A percentile compares a stretch with the other conserved stretches of the same genome.
Evolutionary conservation across 2,329 filamentous ascomycete genomes (phyloP).

Genomic region (Neopestalotiopsis sp.): DNA sequence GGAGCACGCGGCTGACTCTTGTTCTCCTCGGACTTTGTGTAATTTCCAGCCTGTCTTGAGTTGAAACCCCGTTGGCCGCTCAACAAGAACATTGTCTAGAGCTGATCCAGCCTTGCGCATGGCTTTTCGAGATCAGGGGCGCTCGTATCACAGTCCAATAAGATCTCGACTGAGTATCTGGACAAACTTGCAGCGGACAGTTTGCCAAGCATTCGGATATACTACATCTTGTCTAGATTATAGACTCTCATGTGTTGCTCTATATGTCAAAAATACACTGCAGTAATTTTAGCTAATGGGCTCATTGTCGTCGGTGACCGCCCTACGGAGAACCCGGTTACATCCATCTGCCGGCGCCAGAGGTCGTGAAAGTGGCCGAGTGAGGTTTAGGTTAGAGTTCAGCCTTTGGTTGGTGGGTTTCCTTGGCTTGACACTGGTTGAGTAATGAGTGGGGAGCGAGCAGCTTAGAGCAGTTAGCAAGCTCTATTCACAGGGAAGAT

Average conservation of each 20-base stretch:
- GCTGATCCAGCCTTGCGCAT: not conserved
- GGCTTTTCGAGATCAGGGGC: not conserved
- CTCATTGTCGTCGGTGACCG: not conserved
- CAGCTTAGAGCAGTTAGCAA: not conserved
- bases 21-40: not conserved
- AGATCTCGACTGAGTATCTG: not conserved
- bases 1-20: conserved; percentile 1
- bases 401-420: not conserved
- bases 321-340: not conserved
- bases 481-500: not conserved
- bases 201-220: no score
- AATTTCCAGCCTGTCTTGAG: not conserved
- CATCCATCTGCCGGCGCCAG: conserved; percentile 2
- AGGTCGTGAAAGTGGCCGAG: not conserved
- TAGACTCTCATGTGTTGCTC: not conserved
- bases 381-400: not conserved
- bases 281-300: not conserved
- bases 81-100: not conserved
- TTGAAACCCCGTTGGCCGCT: not conserved
- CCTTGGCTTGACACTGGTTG: not conserved
- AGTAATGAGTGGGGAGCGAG: not conserved
- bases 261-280: not conserved
- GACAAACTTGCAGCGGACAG: no score
- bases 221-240: not conserved
- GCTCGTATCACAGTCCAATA: not conserved